Percentiles rank a stretch among this genome's conserved stretches.
Conservation (phyloP, 2,329 filamentous ascomycete species). For the Arachnomyces sp. region DNA sequence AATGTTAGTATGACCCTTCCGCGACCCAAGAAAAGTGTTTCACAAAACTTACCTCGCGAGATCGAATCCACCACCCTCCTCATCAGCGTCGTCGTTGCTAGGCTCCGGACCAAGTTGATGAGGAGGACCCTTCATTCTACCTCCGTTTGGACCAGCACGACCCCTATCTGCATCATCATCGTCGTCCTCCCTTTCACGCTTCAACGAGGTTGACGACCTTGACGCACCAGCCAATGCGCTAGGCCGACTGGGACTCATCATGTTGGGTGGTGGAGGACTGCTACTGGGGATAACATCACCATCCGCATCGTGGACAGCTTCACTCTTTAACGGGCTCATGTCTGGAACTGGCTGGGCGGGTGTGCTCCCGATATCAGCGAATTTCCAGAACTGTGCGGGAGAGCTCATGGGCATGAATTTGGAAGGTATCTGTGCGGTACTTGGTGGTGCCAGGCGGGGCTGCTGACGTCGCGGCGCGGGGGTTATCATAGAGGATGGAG, state of each 20-base stretch:
- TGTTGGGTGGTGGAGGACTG: slow-evolving; percentile 41
- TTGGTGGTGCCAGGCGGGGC: slow-evolving; percentile 41
- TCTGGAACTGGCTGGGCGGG: slow-evolving; percentile 36
- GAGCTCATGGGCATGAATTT: slow-evolving; percentile 47
- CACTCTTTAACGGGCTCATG: slow-evolving; percentile 42
- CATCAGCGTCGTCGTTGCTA: slow-evolving; percentile 33
- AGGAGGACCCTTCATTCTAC: slow-evolving; percentile 4
- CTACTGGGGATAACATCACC: slow-evolving; percentile 35
- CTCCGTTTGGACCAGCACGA: slow-evolving; percentile 2
- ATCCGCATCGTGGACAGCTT: slow-evolving; percentile 26
- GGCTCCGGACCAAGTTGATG: slow-evolving; percentile 7
- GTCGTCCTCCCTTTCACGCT: slow-evolving; percentile 6
- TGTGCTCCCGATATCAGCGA: slow-evolving; percentile 39
- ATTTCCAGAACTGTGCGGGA: slow-evolving; percentile 45
- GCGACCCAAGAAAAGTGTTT: slow-evolving; percentile 1
- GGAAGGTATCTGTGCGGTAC: slow-evolving; percentile 42
- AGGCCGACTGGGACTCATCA: slow-evolving; percentile 20
- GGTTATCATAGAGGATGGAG: slow-evolving; percentile 40
- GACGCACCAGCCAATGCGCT: too few relatives aligned
- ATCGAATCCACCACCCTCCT: slow-evolving; percentile 39
- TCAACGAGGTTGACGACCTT: background rate
- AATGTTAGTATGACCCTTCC: slow-evolving; percentile 10
- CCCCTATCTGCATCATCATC: slow-evolving; percentile 7
- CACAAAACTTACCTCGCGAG: slow-evolving; percentile 34
- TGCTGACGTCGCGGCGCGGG: slow-evolving; percentile 43